Percentiles rank a stretch among this genome's conserved stretches.
These are phyloP conservation scores for Byssochlamys sp. DNA, from an alignment of 2,329 filamentous ascomycete genomes.

Conservation along the genomic window DNA sequence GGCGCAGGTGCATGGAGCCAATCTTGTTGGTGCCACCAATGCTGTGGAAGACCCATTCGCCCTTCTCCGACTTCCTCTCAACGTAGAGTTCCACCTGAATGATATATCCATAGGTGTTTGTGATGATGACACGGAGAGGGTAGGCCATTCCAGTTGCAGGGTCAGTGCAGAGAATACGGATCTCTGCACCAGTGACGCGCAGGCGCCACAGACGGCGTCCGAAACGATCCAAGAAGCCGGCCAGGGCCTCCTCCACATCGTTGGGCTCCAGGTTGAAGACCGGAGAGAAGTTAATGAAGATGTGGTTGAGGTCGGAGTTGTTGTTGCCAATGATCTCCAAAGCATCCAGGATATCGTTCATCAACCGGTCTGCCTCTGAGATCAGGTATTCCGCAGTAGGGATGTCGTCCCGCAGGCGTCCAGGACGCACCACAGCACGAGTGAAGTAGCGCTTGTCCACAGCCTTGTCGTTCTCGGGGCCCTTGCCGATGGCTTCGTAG, in stretches of 20 bases:
- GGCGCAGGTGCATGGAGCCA: conserved; percentile 84
- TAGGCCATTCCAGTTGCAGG: conserved; percentile 72
- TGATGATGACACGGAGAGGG: conserved; percentile 90
- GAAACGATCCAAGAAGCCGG: conserved; percentile 92
- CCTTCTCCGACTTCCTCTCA: conserved; percentile 95
- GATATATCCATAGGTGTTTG: conserved; percentile 95
- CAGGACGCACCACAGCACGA: conserved; percentile 85
- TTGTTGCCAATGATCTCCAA: conserved; percentile 98
- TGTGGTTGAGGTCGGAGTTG: conserved; percentile 97
- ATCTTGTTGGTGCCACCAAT: conserved; percentile 92
- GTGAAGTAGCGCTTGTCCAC: conserved; percentile 87
- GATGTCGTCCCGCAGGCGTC: conserved; percentile 90
- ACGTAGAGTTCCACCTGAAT: conserved; percentile 96
- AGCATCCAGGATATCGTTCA: conserved; percentile 95
- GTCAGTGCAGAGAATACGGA: conserved; percentile 95
- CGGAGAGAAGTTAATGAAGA: conserved; percentile 99
- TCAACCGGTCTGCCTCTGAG: conserved; percentile 87
- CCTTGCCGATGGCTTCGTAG: conserved; percentile 92
- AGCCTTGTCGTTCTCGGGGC: conserved; percentile 69
- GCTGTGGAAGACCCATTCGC: conserved; percentile 96
- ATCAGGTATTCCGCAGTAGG: conserved; percentile 97
- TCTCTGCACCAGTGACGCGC: conserved; percentile 92
- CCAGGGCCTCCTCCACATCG: conserved; percentile 85
- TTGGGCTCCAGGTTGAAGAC: conserved; percentile 84
- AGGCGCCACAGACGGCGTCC: conserved; percentile 91